Percentiles rank a stretch among this genome's conserved stretches.
Conservation (phyloP, 2,329 filamentous ascomycete genomes). For the Alternaria viburni region DNA sequence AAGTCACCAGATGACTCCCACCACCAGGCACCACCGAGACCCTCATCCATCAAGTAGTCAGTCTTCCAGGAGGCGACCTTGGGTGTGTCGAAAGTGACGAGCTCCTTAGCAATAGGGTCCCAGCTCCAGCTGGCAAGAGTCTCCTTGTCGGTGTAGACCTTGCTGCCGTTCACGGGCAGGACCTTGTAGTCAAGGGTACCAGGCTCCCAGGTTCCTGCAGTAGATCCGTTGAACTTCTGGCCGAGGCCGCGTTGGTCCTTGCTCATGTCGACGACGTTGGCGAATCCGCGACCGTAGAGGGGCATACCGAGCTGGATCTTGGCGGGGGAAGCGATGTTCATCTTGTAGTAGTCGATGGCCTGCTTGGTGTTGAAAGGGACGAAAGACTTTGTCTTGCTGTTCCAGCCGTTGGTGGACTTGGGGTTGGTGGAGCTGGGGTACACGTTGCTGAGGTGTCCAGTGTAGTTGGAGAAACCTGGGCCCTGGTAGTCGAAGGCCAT, state of each 20-base stretch:
- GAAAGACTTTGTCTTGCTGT: conserved; percentile 1
- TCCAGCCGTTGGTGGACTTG: conserved; percentile 28
- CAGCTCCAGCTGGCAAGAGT: conserved; percentile 29
- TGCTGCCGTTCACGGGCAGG: conserved; percentile 31
- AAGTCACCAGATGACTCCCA: conserved; percentile 38
- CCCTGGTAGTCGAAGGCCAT: conserved; percentile 74
- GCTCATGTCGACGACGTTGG: conserved; percentile 29
- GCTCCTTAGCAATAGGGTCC: conserved; percentile 22
- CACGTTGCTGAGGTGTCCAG: conserved; percentile 57
- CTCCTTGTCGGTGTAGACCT: conserved; percentile 27
- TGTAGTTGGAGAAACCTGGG: conserved; percentile 71
- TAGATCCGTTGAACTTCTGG: conserved; percentile 33
- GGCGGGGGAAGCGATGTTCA: conserved; percentile 18
- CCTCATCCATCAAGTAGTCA: conserved; percentile 28
- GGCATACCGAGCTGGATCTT: conserved; percentile 40
- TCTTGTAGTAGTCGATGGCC: conserved; percentile 35
- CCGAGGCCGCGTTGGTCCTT: conserved; percentile 57
- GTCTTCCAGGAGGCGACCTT: conserved; percentile 31
- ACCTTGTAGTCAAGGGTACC: conserved; percentile 39
- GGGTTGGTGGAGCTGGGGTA: conserved; percentile 26
- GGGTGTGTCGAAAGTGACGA: conserved; percentile 38
- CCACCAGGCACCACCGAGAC: conserved; percentile 41
- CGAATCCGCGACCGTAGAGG: conserved; percentile 39
- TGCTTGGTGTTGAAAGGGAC: conserved; percentile 32
- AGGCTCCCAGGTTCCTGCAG: conserved; percentile 31